These are phyloP conservation scores for Digitaria exilis DNA, from an alignment of 202 grass and related monocot species.

Conservation along the genomic window DNA sequence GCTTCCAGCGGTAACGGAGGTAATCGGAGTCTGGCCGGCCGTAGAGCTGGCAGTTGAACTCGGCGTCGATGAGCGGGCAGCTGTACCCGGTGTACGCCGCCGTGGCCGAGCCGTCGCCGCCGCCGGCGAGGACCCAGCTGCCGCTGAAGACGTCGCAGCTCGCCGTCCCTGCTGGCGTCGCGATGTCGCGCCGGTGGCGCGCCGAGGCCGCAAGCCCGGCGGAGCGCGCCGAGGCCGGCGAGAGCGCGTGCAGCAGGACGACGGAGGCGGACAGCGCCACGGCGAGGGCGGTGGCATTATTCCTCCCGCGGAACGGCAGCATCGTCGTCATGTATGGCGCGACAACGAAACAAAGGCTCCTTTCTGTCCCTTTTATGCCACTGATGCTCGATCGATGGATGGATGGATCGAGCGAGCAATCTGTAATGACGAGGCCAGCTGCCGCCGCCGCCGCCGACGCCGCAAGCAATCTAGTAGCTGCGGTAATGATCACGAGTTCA, in stretches of 20 bases:
- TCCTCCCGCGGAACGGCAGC: constrained; percentile 8
- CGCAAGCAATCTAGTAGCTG: background rate
- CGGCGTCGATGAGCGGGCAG: constrained; percentile 76
- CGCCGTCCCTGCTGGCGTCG: background rate
- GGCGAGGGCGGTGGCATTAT: background rate
- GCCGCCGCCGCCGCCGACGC: background rate
- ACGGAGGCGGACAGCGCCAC: background rate
- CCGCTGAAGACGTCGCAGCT: constrained; percentile 81
- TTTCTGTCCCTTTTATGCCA: background rate
- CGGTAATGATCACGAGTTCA: background rate
- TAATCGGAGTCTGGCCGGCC: constrained; percentile 82
- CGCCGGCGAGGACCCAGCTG: constrained; percentile 68
- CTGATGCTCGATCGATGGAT: background rate
- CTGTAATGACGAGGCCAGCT: constrained; percentile 18
- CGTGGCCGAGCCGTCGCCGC: constrained; percentile 45
- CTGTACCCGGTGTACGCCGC: constrained; percentile 66
- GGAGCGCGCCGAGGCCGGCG: constrained; percentile 34
- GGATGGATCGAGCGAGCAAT: too few relatives aligned
- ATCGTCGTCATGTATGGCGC: constrained; percentile 28
- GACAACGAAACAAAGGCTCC: constrained; percentile 10
- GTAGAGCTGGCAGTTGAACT: constrained; percentile 96
- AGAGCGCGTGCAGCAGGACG: constrained; percentile 38
- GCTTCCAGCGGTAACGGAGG: constrained; percentile 77
- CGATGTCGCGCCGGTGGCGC: constrained; percentile 42
- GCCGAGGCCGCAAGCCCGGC: constrained; percentile 32